Conservation (phyloP, 2,329 filamentous ascomycete species). For the Trichoderma koningiopsis region DNA sequence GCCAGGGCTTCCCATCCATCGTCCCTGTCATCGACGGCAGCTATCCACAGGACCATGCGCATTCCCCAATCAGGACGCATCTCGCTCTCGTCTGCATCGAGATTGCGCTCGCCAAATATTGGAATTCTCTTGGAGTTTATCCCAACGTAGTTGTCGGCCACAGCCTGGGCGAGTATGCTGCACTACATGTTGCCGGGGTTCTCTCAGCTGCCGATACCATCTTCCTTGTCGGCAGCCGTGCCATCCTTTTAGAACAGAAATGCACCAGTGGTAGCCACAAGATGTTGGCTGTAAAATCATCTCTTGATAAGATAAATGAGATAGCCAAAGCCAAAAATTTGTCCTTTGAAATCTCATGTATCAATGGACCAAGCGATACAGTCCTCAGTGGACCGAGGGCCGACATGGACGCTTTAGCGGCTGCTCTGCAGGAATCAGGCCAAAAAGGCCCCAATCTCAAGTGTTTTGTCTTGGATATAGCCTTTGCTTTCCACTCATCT, state of each 20-base stretch:
- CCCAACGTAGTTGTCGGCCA: constrained; percentile 52
- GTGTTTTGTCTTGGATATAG: constrained; percentile 48
- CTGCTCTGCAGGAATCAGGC: neutral
- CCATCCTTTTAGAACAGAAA: constrained; percentile 55
- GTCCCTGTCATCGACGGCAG: constrained; percentile 46
- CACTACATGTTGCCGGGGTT: constrained; percentile 39
- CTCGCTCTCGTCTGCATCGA: constrained; percentile 44
- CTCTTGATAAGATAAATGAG: constrained; percentile 28
- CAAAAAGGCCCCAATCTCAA: constrained; percentile 30
- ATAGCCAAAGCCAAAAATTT: neutral
- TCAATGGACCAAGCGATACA: constrained; percentile 65
- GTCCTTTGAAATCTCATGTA: constrained; percentile 52
- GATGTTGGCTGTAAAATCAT: constrained; percentile 41
- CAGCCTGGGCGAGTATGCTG: constrained; percentile 64
- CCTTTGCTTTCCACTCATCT: constrained; percentile 57
- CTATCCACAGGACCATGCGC: constrained; percentile 23
- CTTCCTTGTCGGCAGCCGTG: constrained; percentile 62
- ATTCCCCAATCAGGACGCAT: constrained; percentile 38
- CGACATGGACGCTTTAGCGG: constrained; percentile 15
- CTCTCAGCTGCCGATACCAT: constrained; percentile 63
- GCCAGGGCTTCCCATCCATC: constrained; percentile 44
- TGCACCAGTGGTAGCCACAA: constrained; percentile 47
- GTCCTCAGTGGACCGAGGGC: constrained; percentile 43
- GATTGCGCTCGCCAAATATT: constrained; percentile 47
- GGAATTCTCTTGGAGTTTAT: constrained; percentile 43